Conservation (phyloP, 139 green algal species). For the Coelastrella sp. region DNA sequence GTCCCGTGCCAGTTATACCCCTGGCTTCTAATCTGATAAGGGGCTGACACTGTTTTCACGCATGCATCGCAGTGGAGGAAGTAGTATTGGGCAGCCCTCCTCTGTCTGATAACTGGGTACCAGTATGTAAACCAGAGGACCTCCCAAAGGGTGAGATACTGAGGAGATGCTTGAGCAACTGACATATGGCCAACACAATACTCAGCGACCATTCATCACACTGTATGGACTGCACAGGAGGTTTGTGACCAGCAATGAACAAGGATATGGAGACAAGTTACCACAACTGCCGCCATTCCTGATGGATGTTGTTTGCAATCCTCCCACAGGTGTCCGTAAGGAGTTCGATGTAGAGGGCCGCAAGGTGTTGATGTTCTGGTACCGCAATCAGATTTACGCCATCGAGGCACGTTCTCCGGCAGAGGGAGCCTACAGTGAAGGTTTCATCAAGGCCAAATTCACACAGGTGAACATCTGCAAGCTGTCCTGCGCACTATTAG, state of each 20-base stretch:
- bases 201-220: too few species aligned
- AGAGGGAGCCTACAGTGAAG: constrained; percentile 96
- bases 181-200: too few species aligned
- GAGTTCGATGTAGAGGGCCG: constrained; percentile 86
- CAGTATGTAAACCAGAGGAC: constrained; percentile 84
- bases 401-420: constrained; percentile 94
- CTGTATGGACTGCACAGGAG: too few species aligned
- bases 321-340: constrained; percentile 81
- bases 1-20: too few species aligned
- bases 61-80: constrained; percentile 31
- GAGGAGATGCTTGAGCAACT: too few species aligned
- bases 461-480: constrained; percentile 78
- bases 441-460: constrained; percentile 95
- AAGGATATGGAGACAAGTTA: too few species aligned
- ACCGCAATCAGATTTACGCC: constrained; percentile 93
- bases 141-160: constrained; percentile 89
- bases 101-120: constrained; percentile 68
- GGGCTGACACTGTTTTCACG: too few species aligned
- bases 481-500: too few species aligned
- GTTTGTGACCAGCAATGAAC: too few species aligned
- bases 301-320: too few species aligned
- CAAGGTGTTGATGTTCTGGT: constrained; percentile 97
- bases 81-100: background rate
- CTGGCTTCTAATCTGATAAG: too few species aligned
- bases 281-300: too few species aligned